Base-by-base conservation (phyloP, 1,284 basidiomycete species). In the Macrocystidia cucumis region DNA sequence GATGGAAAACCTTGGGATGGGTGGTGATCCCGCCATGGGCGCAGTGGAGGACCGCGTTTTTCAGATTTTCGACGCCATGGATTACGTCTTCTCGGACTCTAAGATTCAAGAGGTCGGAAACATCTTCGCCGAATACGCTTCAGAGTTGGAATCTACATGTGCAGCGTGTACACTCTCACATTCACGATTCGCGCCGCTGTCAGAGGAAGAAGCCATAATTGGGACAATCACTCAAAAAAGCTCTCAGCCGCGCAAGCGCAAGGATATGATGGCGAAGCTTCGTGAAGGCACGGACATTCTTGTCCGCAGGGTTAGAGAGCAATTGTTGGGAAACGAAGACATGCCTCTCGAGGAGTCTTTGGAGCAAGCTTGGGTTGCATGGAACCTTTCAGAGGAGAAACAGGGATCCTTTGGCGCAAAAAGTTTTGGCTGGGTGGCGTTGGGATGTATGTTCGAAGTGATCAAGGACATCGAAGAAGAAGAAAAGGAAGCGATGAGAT, bases 171-270 rank as follows among this genome's bases (percentile, higher is more conserved):
- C 67, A 2, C 53, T 79, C 2, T 71, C 68, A 9, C 57, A 58
- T 25, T 44, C 51, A 5, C 61, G 58, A 20, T 51, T 51, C 3
- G 57, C 63, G 0, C 59, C 65, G 44, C 54, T 81, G 3, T 68
- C 70, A 3, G 76, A 83, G 47, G 76, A 72, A 45, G 78, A 82
- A 50, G 74, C 65, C 0, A 54, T 77, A 3, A 54, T 79, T 13
- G 78, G 78, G 1, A 78, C 77, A 0, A 80, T 81, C 38, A 60
- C 71, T 0, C 72, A 72, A 18, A 75, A 76, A 40, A 71, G 62
- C 6, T 69, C 73, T 0, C 72, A 78, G 42, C 67, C 68, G n/a
- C 60, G 71, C 4, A 65, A 59, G 42, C 62, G 75, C 27, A 63
- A 59, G 38, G 71, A 77, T 29, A 49, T 61, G 29, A 78, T 77